Percentiles rank a stretch among this genome's conserved stretches.
Evolutionary conservation across 1,284 basidiomycete species (phyloP).

Genomic region (Pseudozyma hubeiensis): DNA sequence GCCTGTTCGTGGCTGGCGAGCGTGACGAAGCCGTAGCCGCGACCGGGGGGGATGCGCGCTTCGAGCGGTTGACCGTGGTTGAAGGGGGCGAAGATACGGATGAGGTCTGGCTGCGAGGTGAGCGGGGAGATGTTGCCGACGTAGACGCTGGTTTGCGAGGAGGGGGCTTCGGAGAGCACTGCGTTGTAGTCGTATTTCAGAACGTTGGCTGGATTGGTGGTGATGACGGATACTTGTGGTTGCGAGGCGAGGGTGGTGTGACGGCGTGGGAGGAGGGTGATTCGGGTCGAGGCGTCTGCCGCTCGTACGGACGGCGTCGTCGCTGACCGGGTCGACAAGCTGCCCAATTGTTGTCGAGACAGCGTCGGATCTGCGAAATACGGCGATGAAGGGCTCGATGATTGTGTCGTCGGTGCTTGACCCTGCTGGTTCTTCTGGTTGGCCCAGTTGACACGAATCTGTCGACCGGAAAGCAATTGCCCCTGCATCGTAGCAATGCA

Average conservation of each 20-base stretch:
- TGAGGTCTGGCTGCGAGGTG: conserved; percentile 92
- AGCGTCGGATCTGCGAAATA: neutral
- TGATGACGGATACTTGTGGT: neutral
- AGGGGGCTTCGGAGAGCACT: conserved; percentile 87
- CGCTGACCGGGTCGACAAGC: neutral
- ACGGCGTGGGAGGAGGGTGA: conserved; percentile 15
- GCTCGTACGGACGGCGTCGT: neutral
- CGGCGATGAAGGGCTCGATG: neutral
- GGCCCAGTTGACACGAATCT: conserved; percentile 99
- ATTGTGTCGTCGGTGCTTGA: conserved; percentile 53
- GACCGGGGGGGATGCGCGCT: conserved; percentile 84
- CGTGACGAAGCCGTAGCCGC: conserved; percentile 98
- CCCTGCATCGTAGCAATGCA: conserved; percentile 99
- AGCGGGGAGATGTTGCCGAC: conserved; percentile 97
- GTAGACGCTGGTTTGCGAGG: conserved; percentile 94
- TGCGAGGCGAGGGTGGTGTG: conserved; percentile 26
- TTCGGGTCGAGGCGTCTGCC: neutral
- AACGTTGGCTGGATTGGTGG: neutral
- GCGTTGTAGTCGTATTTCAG: conserved; percentile 77
- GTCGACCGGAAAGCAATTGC: conserved; percentile 96
- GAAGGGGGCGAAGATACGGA: conserved; percentile 94
- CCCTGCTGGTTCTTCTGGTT: conserved; percentile 95
- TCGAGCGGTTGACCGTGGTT: conserved; percentile 87
- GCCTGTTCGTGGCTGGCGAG: conserved; percentile 97
- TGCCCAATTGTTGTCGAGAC: neutral